phyloP scores from a whole-genome alignment of 2,329 filamentous ascomycete species.

The Phaeosphaeria sp. region DNA sequence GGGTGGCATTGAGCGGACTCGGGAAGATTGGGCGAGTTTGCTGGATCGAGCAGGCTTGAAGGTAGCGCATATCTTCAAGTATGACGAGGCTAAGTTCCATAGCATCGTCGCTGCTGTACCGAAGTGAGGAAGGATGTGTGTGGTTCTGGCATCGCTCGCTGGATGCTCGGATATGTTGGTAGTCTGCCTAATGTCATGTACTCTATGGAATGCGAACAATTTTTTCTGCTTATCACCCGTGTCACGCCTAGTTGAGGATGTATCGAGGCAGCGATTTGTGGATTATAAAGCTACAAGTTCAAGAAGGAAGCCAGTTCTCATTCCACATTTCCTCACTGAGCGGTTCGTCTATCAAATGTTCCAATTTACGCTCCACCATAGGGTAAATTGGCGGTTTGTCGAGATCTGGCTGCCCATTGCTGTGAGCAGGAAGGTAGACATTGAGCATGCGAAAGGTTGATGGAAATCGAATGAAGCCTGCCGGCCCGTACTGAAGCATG shows the following conservation, averaged over 20 bases:
- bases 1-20: constrained; percentile 35
- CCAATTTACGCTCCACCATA: no score
- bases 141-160: background rate
- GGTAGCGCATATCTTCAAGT: constrained; percentile 30
- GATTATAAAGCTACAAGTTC: background rate
- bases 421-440: no score
- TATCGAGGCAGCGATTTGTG: background rate
- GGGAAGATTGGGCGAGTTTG: constrained; percentile 23
- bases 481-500: no score
- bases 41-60: constrained; percentile 33
- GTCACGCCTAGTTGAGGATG: background rate
- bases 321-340: background rate
- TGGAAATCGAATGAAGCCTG: no score
- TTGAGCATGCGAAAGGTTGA: no score
- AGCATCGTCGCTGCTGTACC: constrained; percentile 29
- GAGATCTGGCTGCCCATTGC: no score
- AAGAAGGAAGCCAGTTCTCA: background rate
- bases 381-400: no score
- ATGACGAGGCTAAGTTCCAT: constrained; percentile 32
- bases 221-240: background rate
- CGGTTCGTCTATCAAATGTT: no score
- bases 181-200: background rate
- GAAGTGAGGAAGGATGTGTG: constrained; percentile 10
- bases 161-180: background rate
- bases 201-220: background rate